Conservation (phyloP, 2,329 filamentous ascomycete genomes). For the Scedosporium apiospermum region DNA sequence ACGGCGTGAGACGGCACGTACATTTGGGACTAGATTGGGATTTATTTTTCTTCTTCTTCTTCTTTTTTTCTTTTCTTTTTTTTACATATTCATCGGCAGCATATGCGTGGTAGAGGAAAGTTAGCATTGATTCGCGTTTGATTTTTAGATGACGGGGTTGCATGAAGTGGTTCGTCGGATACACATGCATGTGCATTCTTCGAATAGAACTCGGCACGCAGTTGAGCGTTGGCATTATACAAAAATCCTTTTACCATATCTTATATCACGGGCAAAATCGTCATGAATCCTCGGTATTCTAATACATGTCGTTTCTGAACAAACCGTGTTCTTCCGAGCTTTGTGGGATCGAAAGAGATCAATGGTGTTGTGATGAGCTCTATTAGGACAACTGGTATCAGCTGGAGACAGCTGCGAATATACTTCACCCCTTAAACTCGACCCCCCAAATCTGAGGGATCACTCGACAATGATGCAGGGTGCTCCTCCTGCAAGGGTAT, state of each 20-base stretch:
- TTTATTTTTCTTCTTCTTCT: neutral
- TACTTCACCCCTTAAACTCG: neutral
- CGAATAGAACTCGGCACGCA: no score
- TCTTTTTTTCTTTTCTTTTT: neutral
- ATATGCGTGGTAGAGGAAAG: neutral
- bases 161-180: neutral
- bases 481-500: neutral
- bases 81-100: neutral
- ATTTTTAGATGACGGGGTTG: neutral
- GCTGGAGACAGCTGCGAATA: neutral
- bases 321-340: no score
- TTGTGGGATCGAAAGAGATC: no score
- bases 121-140: neutral
- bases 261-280: no score
- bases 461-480: neutral
- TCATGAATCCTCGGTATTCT: no score
- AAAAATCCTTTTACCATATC: no score
- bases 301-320: no score
- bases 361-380: no score
- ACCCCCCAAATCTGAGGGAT: neutral
- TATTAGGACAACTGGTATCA: neutral
- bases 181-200: no score
- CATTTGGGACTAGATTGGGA: neutral
- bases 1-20: neutral
- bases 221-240: no score